Base-by-base conservation (phyloP, 495 filamentous ascomycete species). In the Xylaria intraflava region DNA sequence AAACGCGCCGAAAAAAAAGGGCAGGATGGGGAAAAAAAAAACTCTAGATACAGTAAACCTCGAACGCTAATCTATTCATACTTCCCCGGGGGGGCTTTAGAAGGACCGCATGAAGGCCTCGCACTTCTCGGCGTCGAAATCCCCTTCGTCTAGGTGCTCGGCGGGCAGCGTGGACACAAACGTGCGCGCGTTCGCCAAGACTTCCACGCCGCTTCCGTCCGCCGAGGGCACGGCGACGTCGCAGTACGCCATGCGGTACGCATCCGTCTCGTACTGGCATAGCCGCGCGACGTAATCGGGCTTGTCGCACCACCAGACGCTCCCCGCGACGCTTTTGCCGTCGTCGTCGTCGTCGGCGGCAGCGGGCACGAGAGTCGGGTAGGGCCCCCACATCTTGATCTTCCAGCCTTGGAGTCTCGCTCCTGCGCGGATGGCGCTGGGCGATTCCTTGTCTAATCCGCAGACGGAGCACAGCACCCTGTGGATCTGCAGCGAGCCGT, bases 401-500 rank as follows among this genome's bases (percentile, higher is more conserved):
- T 42, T 41, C 57, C 57, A 63, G 11, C 35, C 61, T 6, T 43
- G 38, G 27, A 63, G 45, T 16, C 50, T 49, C 2, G 51, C 58
- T 6, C 35, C 36, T 23, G 33, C 47, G 26, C 53, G 29, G 9
- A 33, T 17, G 10, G 19, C 19, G 31, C 19, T 30, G 57, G 20
- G 36, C 7, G 22, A 0, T 8, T 11, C 46, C 2, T 30, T 22
- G 6, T 39, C 7, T 3, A 61, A 40, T 4, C 3, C 1, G 33
- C 51, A 56, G 0, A 46, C 44, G 1, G 14, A 0, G 1, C 10
- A 16, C 10, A 61, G n/a, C 9, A 57, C 46, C 2, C 7, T 11
- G 19, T 48, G 30, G 10, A 29, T 8, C 49, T 61, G 58, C 8
- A 64, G 58, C 30, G 58, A 56, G 31, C 61, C 61, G 38, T 64